Conservation (phyloP, 768 basidiomycete genomes). For the Dioszegia hungarica region DNA sequence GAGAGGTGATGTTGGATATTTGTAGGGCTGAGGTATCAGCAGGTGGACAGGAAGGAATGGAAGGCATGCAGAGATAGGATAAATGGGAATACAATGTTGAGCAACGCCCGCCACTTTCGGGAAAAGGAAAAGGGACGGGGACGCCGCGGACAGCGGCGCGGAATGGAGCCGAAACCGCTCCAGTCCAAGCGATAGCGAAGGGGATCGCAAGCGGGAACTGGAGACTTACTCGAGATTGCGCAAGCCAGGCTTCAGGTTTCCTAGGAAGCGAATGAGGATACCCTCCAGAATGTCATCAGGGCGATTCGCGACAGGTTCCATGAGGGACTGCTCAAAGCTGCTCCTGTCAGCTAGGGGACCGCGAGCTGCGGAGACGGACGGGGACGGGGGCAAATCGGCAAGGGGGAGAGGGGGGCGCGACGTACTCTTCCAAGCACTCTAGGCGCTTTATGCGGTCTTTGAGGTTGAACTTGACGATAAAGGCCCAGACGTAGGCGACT, state of each 20-base stretch:
- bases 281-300: constrained; percentile 41
- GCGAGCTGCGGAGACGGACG: no score
- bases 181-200: no score
- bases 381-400: no score
- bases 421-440: constrained; percentile 34
- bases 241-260: constrained; percentile 34
- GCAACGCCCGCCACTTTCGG: constrained; percentile 4
- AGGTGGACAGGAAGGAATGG: background rate
- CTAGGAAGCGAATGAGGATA: constrained; percentile 33
- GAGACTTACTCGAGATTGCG: constrained; percentile 34
- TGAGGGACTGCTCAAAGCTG: constrained; percentile 34
- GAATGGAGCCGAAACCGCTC: background rate
- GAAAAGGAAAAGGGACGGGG: background rate
- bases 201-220: no score
- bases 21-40: constrained; percentile 21
- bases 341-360: background rate
- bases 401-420: background rate
- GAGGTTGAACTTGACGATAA: constrained; percentile 34
- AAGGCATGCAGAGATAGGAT: no score
- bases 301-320: constrained; percentile 36
- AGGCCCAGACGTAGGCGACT: constrained; percentile 40
- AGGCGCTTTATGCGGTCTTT: constrained; percentile 17
- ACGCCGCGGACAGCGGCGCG: background rate
- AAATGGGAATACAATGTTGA: background rate
- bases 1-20: constrained; percentile 33